Percentiles rank a stretch among this genome's conserved stretches.
These are phyloP conservation scores for Cucumis sativus DNA, from an alignment of 306 rosid genomes.

Conservation along the genomic window DNA sequence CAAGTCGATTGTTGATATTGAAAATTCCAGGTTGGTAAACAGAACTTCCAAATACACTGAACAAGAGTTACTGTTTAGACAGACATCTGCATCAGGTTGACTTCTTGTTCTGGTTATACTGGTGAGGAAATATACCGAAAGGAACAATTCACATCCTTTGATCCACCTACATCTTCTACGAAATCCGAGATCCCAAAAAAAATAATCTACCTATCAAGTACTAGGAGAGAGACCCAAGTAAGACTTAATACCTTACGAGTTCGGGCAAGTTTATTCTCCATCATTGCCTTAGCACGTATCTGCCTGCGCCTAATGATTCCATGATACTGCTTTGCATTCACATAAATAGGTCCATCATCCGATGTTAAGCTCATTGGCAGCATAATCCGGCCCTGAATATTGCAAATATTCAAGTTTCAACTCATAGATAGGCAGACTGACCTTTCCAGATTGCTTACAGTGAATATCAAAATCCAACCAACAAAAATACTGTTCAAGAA, in stretches of 20 bases:
- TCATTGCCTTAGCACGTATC: conserved; percentile 81
- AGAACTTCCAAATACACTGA: not conserved
- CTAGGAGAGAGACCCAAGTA: not conserved
- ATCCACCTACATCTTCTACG: not conserved
- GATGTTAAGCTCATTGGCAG: conserved; percentile 40
- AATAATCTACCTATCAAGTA: not conserved
- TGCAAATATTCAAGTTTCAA: conserved; percentile 1
- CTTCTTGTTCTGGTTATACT: not conserved
- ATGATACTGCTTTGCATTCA: conserved; percentile 91
- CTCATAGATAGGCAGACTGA: not conserved
- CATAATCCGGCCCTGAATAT: conserved; percentile 77
- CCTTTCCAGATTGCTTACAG: not conserved
- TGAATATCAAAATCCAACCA: not conserved
- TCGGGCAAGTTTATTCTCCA: conserved; percentile 35
- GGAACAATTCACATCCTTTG: not conserved
- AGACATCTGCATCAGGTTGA: not conserved
- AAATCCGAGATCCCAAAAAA: not conserved
- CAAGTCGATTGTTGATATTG: not conserved
- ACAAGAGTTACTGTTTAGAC: not conserved
- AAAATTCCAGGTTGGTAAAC: not conserved
- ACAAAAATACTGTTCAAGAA: not conserved
- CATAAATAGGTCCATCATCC: conserved; percentile 86
- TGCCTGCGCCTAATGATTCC: conserved; percentile 88
- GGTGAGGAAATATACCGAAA: not conserved
- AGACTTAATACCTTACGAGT: conserved; percentile 49